A percentile compares a stretch with the other conserved stretches of the same genome.
Evolutionary conservation across 1,139 yeast species (phyloP).

Genomic region (Pichia sp.): DNA sequence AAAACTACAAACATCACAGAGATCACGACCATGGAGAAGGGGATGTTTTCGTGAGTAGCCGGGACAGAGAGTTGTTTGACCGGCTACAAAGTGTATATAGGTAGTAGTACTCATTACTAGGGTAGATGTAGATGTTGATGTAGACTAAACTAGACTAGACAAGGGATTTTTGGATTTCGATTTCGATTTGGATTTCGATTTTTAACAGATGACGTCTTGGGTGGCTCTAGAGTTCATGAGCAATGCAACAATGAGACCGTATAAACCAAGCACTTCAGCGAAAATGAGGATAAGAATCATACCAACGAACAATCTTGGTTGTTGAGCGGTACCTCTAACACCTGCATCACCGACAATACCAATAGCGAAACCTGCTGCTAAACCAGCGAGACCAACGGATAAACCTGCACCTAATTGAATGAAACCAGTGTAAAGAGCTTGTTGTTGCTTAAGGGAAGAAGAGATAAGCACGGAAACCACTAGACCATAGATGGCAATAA

Average conservation of each 20-base stretch:
- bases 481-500: slow-evolving; percentile 96
- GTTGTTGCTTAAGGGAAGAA: slow-evolving; percentile 80
- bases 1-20: slow-evolving; percentile 24
- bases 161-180: slow-evolving; percentile 1
- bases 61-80: slow-evolving; percentile 17
- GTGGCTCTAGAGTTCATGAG: slow-evolving; percentile 96
- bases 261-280: slow-evolving; percentile 97
- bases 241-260: slow-evolving; percentile 96
- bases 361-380: slow-evolving; percentile 97
- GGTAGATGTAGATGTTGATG: background rate
- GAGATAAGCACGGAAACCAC: slow-evolving; percentile 96
- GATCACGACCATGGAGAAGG: no score
- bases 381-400: slow-evolving; percentile 94
- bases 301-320: slow-evolving; percentile 95
- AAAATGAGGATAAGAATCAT: slow-evolving; percentile 95
- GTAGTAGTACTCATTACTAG: no score
- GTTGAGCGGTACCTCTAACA: slow-evolving; percentile 94
- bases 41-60: slow-evolving; percentile 18
- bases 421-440: slow-evolving; percentile 95
- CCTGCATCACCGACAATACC: slow-evolving; percentile 99
- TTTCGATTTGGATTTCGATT: background rate
- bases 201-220: slow-evolving; percentile 78
- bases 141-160: background rate
- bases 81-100: slow-evolving; percentile 12
- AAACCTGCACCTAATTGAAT: slow-evolving; percentile 98